Evolutionary conservation across 179 eudicot genomes (phyloP).

Genomic region (Drosera spatulata): DNA sequence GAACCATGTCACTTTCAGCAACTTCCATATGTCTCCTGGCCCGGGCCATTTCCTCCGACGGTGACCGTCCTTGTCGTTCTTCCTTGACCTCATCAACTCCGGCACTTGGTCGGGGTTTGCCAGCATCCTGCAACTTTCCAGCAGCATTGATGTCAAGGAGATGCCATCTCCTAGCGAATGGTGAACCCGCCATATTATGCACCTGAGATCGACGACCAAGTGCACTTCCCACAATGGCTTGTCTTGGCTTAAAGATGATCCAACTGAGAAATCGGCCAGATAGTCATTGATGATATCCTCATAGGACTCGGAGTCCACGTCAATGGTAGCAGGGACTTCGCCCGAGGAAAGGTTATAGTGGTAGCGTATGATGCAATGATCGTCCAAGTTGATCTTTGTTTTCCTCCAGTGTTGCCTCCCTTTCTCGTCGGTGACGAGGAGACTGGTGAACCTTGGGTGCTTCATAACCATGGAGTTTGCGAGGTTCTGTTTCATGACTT

Average conservation of each 20-base stretch:
- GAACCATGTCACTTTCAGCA: constrained; percentile 26
- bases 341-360: not conserved
- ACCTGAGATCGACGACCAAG: constrained; percentile 5
- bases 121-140: no score
- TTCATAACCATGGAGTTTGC: constrained; percentile 23
- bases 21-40: constrained; percentile 1
- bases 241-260: constrained; percentile 11
- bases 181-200: constrained; percentile 16
- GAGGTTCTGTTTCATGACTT: constrained; percentile 12
- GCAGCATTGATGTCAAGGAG: constrained; percentile 16
- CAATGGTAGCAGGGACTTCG: not conserved
- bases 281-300: constrained; percentile 12
- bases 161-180: constrained; percentile 30
- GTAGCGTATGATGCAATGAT: constrained; percentile 16
- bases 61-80: not conserved
- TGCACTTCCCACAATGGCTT: constrained; percentile 34
- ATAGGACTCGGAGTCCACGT: not conserved
- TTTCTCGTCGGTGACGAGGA: constrained; percentile 22
- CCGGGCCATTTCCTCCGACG: not conserved
- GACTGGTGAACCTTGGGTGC: constrained; percentile 66
- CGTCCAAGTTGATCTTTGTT: constrained; percentile 20
- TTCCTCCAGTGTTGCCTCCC: constrained; percentile 26
- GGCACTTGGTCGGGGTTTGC: no score
- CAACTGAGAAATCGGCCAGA: constrained; percentile 22
- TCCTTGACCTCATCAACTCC: no score